Conservation (phyloP, 2,329 filamentous ascomycete species). For the Mycocentrospora acerina region DNA sequence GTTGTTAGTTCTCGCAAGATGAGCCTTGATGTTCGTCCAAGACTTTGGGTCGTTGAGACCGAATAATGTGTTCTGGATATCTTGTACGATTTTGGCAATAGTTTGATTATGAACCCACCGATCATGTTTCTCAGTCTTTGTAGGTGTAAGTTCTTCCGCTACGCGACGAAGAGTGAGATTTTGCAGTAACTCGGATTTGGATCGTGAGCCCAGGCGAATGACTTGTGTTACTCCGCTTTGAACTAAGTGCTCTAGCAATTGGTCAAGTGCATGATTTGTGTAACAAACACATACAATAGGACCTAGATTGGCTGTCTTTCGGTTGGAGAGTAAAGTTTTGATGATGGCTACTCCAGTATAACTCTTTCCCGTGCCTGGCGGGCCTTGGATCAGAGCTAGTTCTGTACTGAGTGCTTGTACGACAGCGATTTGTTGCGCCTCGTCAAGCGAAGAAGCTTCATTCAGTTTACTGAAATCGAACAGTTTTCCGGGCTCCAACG, state of each 20-base stretch:
- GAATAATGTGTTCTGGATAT: constrained; percentile 4
- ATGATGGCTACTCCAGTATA: constrained; percentile 63
- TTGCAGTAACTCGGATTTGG: constrained; percentile 56
- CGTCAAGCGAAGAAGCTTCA: no score
- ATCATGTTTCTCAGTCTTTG: constrained; percentile 12
- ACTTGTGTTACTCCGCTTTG: constrained; percentile 52
- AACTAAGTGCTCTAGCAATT: constrained; percentile 62
- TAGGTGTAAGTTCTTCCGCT: constrained; percentile 18
- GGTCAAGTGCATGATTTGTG: constrained; percentile 58
- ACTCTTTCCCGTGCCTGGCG: constrained; percentile 70
- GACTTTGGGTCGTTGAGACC: constrained; percentile 4
- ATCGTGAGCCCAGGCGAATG: constrained; percentile 63
- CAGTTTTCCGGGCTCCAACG: no score
- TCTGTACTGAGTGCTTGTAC: constrained; percentile 19
- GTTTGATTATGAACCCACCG: no score
- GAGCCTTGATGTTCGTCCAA: constrained; percentile 19
- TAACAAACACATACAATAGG: constrained; percentile 51
- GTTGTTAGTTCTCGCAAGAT: constrained; percentile 18
- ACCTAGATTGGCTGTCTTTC: constrained; percentile 38
- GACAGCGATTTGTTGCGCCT: no score
- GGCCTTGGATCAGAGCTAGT: constrained; percentile 67
- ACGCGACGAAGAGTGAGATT: constrained; percentile 51
- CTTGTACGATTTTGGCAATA: constrained; percentile 5
- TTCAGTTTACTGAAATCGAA: no score
- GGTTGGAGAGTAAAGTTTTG: constrained; percentile 54